Conservation (phyloP, 2,329 filamentous ascomycete genomes). For the Daldinia sp. region DNA sequence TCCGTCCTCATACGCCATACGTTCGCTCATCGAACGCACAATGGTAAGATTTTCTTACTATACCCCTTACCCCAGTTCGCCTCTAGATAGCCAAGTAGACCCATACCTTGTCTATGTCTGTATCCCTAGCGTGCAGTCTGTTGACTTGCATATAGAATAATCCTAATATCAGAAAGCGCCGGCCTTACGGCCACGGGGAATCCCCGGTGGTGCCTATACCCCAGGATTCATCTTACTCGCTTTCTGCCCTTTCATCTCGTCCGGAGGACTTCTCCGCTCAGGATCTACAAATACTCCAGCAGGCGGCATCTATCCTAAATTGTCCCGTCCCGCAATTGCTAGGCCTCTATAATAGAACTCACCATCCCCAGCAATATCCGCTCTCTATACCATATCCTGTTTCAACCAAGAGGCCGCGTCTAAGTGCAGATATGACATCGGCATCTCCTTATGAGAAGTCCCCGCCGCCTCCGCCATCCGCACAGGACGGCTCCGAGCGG, state of each 20-base stretch:
- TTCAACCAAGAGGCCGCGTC: conserved; percentile 47
- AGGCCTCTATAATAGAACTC: conserved; percentile 51
- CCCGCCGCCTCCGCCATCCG: conserved; percentile 37
- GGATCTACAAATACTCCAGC: conserved; percentile 53
- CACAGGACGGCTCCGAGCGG: conserved; percentile 40
- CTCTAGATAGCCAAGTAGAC: conserved; percentile 50
- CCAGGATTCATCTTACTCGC: conserved; percentile 50
- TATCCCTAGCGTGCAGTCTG: conserved; percentile 47
- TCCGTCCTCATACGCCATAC: conserved; percentile 41
- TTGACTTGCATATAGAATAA: conserved; percentile 55
- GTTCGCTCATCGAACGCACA: conserved; percentile 47
- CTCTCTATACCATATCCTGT: conserved; percentile 48
- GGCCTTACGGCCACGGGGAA: conserved; percentile 57
- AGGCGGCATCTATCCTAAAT: conserved; percentile 53
- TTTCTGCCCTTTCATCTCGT: conserved; percentile 45
- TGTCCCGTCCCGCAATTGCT: conserved; percentile 49
- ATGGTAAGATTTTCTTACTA: conserved; percentile 55
- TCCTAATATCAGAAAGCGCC: conserved; percentile 59
- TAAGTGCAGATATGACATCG: conserved; percentile 47
- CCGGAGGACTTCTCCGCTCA: conserved; percentile 45
- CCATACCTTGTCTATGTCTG: conserved; percentile 44
- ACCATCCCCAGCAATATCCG: conserved; percentile 50
- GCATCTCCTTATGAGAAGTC: conserved; percentile 47
- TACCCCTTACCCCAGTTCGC: conserved; percentile 34
- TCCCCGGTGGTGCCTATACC: conserved; percentile 53